Evolutionary conservation across 2,329 filamentous ascomycete genomes (phyloP).

Genomic region (Hawksworthiomyces lignivorus): DNA sequence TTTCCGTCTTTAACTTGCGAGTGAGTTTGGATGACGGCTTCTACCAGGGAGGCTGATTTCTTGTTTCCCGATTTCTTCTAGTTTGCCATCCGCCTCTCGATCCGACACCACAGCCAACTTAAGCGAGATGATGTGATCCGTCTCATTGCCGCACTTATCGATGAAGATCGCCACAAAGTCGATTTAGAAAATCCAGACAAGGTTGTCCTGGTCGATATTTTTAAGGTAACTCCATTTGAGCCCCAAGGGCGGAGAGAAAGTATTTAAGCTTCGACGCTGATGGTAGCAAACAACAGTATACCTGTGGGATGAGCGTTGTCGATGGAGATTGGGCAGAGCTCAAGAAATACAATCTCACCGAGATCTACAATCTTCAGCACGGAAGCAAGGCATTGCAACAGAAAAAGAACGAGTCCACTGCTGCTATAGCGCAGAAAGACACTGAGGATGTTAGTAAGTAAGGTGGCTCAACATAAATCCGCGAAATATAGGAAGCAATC

Average conservation of each 20-base stretch:
- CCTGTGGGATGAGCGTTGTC: slow-evolving; percentile 74
- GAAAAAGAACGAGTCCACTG: background rate
- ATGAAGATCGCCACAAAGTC: slow-evolving; percentile 58
- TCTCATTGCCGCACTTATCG: slow-evolving; percentile 58
- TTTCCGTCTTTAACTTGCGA: no score
- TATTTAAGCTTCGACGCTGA: background rate
- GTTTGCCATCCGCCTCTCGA: slow-evolving; percentile 79
- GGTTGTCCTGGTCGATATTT: slow-evolving; percentile 72
- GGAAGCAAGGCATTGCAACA: slow-evolving; percentile 18
- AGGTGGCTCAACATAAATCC: no score
- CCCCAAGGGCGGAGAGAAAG: background rate
- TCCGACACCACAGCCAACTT: slow-evolving; percentile 64
- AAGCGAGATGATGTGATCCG: slow-evolving; percentile 64
- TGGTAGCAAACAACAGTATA: slow-evolving; percentile 29
- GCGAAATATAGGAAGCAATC: no score
- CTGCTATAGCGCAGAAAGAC: no score
- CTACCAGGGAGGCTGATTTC: background rate
- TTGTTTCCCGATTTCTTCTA: slow-evolving; percentile 24
- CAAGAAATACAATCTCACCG: slow-evolving; percentile 71
- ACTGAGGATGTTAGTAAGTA: no score
- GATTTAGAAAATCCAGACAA: slow-evolving; percentile 71
- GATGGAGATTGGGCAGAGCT: slow-evolving; percentile 64
- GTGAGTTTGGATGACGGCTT: no score
- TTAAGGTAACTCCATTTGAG: slow-evolving; percentile 59
- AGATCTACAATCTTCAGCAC: slow-evolving; percentile 49